Evolutionary conservation across 2,329 filamentous ascomycete species (phyloP), one percentile per base, ranked within the genome.

Genomic region (Coleophoma cylindrospora): DNA sequence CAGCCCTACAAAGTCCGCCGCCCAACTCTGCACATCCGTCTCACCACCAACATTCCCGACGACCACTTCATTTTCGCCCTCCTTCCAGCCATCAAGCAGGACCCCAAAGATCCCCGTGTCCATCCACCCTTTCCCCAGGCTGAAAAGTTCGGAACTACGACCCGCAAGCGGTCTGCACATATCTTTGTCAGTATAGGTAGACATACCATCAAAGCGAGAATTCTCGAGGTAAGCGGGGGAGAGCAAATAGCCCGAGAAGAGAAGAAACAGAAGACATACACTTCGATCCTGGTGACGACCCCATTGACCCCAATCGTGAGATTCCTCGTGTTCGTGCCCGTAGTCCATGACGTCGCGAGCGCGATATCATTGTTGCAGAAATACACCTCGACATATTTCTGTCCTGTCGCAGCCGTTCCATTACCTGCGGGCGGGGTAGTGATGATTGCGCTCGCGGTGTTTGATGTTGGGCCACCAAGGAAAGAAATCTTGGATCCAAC

Each of bases 1-100:
- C 36, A 69, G 34, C 0, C 68, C 67, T 8, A 70, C 67, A 50
- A 71, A 66, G 52, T 70, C 68, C 6, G 66, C 60, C 5, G 53
- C 67, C 46, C 59, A 68, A 19, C 49, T 47, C 36, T 63, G 58
- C 9, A 63, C 54, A 1, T 60, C 63, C 40, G 53, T 51, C n/a
- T 52, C 56, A 0, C 61, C 62, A 6, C 52, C 62, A 33, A 52
- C 59, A 57, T 70, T 70, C 0, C 63, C 62, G 22, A 70, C 59
- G 3, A 64, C 57, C 12, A 71, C 54, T 33, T 17, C 27, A 49
- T 61, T 59, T 9, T n/a, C 27, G 4, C 58, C 59, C 34, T 34
- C 47, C 19, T 45, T 49, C 48, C 50, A 62, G 6, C 57, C 60
- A n/a, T 34, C 34, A 7, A 55, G 21, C 50, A 61, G 21, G 2